phyloP scores from a whole-genome alignment of 495 filamentous ascomycete genomes.

The Xylona heveae region DNA sequence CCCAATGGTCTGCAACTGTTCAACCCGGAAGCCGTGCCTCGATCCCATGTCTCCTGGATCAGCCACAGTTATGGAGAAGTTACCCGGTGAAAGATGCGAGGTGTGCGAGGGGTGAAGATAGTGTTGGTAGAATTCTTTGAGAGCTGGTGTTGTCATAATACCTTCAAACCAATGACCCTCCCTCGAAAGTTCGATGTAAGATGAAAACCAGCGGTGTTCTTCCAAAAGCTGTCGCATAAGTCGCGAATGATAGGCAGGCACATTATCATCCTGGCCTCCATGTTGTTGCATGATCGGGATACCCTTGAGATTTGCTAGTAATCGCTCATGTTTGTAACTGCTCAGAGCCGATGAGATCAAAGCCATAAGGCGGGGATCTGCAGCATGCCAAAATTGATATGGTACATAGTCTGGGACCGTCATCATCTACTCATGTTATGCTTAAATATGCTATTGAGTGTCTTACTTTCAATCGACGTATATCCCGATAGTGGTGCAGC shows the following conservation, averaged over 20 bases:
- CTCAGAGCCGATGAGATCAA: conserved; percentile 23
- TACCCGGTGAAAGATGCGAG: conserved; percentile 8
- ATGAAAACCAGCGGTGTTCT: conserved; percentile 18
- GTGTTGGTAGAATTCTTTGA: conserved; percentile 22
- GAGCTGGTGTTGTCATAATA: conserved; percentile 17
- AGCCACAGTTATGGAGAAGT: conserved; percentile 25
- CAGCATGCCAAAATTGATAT: conserved; percentile 30
- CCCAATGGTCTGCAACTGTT: conserved; percentile 24
- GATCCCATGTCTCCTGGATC: conserved; percentile 27
- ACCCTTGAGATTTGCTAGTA: conserved; percentile 26
- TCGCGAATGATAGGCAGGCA: conserved; percentile 34
- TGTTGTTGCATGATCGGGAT: conserved; percentile 37
- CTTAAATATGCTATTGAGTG: neutral
- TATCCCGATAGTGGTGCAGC: conserved; percentile 35
- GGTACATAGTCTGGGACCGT: conserved; percentile 31
- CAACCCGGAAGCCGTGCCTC: conserved; percentile 25
- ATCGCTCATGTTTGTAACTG: conserved; percentile 31
- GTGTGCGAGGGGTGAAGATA: conserved; percentile 2
- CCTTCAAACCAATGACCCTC: conserved; percentile 30
- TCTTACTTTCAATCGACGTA: conserved; percentile 32
- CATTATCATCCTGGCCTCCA: conserved; percentile 33
- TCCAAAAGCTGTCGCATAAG: conserved; percentile 25
- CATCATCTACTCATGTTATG: conserved; percentile 3
- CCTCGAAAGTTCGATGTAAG: conserved; percentile 27
- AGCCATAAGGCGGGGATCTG: conserved; percentile 23